These are phyloP conservation scores for Prunus dulcis DNA, from an alignment of 306 rosid species.

Conservation along the genomic window DNA sequence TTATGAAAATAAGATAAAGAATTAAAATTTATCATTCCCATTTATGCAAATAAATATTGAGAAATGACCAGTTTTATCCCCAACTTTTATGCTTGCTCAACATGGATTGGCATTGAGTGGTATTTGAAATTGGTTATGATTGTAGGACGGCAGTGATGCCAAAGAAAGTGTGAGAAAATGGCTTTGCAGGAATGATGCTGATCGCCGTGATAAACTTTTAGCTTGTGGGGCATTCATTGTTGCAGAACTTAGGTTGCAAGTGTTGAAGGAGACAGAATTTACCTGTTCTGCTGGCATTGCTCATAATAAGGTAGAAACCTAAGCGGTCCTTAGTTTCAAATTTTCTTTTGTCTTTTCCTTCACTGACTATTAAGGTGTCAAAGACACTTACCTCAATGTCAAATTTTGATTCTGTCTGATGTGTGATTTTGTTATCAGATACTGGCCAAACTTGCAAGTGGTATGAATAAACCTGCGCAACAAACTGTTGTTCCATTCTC, in stretches of 20 bases:
- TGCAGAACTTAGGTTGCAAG: conserved; percentile 84
- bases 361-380: conserved; percentile 5
- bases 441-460: conserved; percentile 93
- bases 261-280: conserved; percentile 83
- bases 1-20: too few relatives aligned
- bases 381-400: background rate
- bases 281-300: conserved; percentile 98
- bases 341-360: conserved; percentile 5
- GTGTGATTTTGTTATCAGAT: conserved; percentile 51
- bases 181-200: conserved; percentile 61
- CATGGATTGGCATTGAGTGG: background rate
- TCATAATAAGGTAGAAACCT: conserved; percentile 75
- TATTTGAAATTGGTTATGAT: conserved; percentile 32
- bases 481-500: conserved; percentile 88
- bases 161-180: conserved; percentile 67
- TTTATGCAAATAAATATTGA: background rate
- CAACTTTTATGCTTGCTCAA: conserved; percentile 1
- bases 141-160: conserved; percentile 56
- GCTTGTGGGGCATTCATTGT: conserved; percentile 93
- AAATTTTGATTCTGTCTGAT: background rate
- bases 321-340: conserved; percentile 6
- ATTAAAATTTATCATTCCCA: too few relatives aligned
- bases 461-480: conserved; percentile 95
- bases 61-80: background rate
- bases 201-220: conserved; percentile 72